Base-by-base conservation (phyloP, 352 stramenopile species). In the Peronosclerospora sorghi region DNA sequence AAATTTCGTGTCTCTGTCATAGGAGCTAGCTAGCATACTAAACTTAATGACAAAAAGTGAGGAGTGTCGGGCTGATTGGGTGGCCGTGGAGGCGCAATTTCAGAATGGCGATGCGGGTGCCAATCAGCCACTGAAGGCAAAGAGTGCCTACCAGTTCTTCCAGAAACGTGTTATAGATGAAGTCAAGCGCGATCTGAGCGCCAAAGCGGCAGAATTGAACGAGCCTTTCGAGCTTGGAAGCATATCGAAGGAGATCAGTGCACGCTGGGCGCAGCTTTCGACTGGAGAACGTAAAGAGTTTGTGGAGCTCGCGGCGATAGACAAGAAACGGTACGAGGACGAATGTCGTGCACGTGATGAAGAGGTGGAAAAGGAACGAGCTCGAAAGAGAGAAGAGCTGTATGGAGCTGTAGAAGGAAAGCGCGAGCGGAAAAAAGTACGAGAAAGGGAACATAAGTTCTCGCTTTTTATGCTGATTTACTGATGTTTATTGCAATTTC, bases 1-100 rank as follows among this genome's bases (percentile, higher is more conserved):
- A n/a, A n/a, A n/a, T n/a, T n/a, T n/a, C n/a, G n/a, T n/a, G n/a
- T n/a, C n/a, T n/a, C n/a, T n/a, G n/a, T n/a, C n/a, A n/a, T n/a
- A n/a, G n/a, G n/a, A n/a, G n/a, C n/a, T 26, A 26, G 21, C 21
- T 26, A 26, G 21, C 13, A 17, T 13, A 35, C 30, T 19, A 7
- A 23, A 34, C 27, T 13, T 18, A 14, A 75, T 73, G 65, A 39
- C 36, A 32, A 55, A 54, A 43, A 32, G 35, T n/a, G 59, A 67
- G 29, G 56, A 54, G 57, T 84, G 60, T 45, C 76, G 76, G 51
- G 50, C 54, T 19, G 73, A 86, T 51, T 88, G 76, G 76, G 76
- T 88, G 41, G 76, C 76, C 2, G 76, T 88, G 14, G 76, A 84
- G 40, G 68, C 76, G 44, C 71, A 88, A 59, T 86, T 88, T 52